phyloP scores from a whole-genome alignment of 2,329 filamentous ascomycete genomes.

The Ophiosphaerella herpotricha region DNA sequence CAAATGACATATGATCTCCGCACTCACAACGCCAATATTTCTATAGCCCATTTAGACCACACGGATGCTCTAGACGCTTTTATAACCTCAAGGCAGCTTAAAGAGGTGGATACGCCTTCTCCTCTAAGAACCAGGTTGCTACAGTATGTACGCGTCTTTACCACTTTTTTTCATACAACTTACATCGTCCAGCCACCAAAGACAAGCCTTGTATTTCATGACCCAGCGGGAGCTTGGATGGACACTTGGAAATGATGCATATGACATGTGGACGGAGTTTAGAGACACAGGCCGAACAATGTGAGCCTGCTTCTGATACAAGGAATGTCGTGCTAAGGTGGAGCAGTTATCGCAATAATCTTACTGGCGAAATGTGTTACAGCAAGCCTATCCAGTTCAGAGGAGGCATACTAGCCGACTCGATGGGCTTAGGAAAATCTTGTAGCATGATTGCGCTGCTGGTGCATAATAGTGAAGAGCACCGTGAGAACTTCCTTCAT shows the following conservation, averaged over 20 bases:
- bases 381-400: background rate
- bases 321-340: background rate
- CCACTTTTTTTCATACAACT: background rate
- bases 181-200: constrained; percentile 5
- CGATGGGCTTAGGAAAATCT: constrained; percentile 22
- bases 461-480: constrained; percentile 2
- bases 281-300: background rate
- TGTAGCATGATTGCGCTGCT: constrained; percentile 19
- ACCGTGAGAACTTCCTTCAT: background rate
- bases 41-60: background rate
- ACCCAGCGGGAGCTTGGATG: constrained; percentile 10
- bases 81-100: constrained; percentile 2
- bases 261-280: constrained; percentile 7
- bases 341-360: constrained; percentile 4
- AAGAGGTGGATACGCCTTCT: background rate
- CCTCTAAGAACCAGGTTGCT: constrained; percentile 2
- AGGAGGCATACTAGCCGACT: constrained; percentile 17
- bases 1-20: constrained; percentile 15
- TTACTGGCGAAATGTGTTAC: constrained; percentile 1
- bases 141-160: background rate
- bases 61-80: constrained; percentile 7
- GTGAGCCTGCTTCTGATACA: background rate
- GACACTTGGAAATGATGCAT: constrained; percentile 3
- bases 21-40: background rate
- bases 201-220: constrained; percentile 15